These are phyloP conservation scores for Elsinoe batatas DNA, from an alignment of 2,329 filamentous ascomycete genomes.

Conservation along the genomic window DNA sequence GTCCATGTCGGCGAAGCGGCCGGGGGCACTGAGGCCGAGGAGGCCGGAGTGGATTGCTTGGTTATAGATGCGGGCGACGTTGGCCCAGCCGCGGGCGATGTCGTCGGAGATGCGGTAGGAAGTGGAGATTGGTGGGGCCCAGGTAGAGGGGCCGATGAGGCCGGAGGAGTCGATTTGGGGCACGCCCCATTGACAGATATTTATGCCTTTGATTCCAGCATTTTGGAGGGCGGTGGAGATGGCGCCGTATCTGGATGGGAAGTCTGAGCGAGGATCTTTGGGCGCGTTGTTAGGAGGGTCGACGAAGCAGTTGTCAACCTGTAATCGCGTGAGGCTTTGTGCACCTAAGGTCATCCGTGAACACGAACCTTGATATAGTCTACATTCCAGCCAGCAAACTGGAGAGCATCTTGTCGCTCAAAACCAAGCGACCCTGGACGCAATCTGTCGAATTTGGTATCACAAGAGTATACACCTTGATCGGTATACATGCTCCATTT, in stretches of 20 bases:
- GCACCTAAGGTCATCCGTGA: not conserved
- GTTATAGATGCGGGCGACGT: conserved; percentile 24
- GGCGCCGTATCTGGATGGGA: conserved; percentile 20
- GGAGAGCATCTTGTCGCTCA: conserved; percentile 22
- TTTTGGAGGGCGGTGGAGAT: conserved; percentile 22
- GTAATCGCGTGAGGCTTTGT: not conserved
- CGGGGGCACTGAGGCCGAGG: conserved; percentile 21
- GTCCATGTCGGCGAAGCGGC: conserved; percentile 23
- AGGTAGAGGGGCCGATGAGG: conserved; percentile 23
- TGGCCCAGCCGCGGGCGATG: conserved; percentile 23
- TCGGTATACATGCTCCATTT: conserved; percentile 47
- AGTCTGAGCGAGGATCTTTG: conserved; percentile 23
- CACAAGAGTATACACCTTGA: conserved; percentile 22
- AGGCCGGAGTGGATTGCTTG: conserved; percentile 23
- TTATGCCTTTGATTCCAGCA: conserved; percentile 24
- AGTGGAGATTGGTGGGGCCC: conserved; percentile 24
- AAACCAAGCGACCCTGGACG: conserved; percentile 19
- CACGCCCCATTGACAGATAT: conserved; percentile 23
- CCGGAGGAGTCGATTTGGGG: conserved; percentile 21
- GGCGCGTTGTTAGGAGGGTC: conserved; percentile 20
- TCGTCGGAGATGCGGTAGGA: conserved; percentile 26
- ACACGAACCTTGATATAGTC: conserved; percentile 19
- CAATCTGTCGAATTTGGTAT: conserved; percentile 15
- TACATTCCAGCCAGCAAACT: conserved; percentile 23
- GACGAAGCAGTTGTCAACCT: conserved; percentile 26